phyloP scores from a whole-genome alignment of 1,284 basidiomycete species.

The Ganoderma lingzhi region DNA sequence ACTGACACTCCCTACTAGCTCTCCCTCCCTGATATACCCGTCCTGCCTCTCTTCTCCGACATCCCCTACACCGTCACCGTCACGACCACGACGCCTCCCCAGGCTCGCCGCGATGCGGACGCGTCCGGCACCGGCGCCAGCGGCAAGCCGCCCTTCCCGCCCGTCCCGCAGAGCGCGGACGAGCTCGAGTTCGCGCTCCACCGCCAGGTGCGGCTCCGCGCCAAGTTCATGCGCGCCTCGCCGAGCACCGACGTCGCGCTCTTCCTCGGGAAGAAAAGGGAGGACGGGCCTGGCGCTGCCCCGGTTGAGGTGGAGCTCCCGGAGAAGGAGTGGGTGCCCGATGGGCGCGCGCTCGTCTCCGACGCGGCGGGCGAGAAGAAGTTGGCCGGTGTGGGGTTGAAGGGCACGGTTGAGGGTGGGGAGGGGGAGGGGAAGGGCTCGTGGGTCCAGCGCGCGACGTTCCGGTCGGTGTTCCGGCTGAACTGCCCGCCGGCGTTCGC shows the following conservation, averaged over 20 bases:
- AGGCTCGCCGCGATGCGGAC: background rate
- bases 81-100: conserved; percentile 19
- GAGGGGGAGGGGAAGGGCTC: conserved; percentile 3
- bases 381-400: too few relatives aligned
- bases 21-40: conserved; percentile 21
- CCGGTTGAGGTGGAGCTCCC: conserved; percentile 6
- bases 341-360: background rate
- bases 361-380: background rate
- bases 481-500: conserved; percentile 24
- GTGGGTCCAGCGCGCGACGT: conserved; percentile 23
- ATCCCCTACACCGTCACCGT: conserved; percentile 24
- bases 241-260: background rate
- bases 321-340: conserved; percentile 10
- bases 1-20: conserved; percentile 17
- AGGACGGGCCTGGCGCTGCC: too few relatives aligned
- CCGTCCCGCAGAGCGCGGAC: conserved; percentile 9
- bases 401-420: background rate
- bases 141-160: conserved; percentile 21
- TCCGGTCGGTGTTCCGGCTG: conserved; percentile 20
- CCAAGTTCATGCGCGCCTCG: background rate
- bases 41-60: conserved; percentile 16
- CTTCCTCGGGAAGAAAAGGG: conserved; percentile 7
- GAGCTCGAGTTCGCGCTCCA: conserved; percentile 19
- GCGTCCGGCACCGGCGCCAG: background rate
- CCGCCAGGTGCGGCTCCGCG: conserved; percentile 3